Percentiles rank a stretch among this genome's conserved stretches.
These are phyloP conservation scores for Mycena filopes DNA, from an alignment of 768 basidiomycete species.

Conservation along the genomic window DNA sequence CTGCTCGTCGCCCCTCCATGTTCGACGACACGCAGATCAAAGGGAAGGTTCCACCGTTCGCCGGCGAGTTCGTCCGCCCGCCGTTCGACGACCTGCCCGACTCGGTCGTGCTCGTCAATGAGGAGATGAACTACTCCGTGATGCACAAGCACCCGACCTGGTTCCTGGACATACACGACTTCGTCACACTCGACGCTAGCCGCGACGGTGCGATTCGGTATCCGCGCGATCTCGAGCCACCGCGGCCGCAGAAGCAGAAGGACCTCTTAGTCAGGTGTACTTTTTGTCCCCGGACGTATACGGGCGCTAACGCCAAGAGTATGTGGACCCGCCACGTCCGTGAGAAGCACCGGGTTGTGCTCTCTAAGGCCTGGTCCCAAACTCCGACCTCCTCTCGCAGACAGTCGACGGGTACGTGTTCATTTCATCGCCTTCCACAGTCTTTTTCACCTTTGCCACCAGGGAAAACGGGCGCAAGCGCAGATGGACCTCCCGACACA, in stretches of 20 bases:
- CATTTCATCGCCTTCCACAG: neutral
- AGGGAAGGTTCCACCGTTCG: slow-evolving; percentile 29
- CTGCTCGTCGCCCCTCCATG: slow-evolving; percentile 1
- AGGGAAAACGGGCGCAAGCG: slow-evolving; percentile 7
- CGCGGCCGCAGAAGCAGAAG: slow-evolving; percentile 52
- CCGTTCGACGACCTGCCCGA: slow-evolving; percentile 30
- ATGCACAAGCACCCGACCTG: slow-evolving; percentile 63
- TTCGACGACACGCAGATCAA: slow-evolving; percentile 26
- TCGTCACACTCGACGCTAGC: slow-evolving; percentile 44
- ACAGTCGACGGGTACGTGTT: slow-evolving; percentile 11
- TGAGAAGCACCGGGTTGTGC: slow-evolving; percentile 70
- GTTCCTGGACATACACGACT: slow-evolving; percentile 64
- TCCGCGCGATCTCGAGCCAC: slow-evolving; percentile 65
- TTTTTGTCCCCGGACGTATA: slow-evolving; percentile 65
- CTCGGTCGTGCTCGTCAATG: slow-evolving; percentile 41
- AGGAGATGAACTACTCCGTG: slow-evolving; percentile 60
- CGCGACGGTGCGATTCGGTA: slow-evolving; percentile 55
- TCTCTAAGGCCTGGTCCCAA: slow-evolving; percentile 54
- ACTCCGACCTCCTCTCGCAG: slow-evolving; percentile 26
- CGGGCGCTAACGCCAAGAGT: slow-evolving; percentile 69
- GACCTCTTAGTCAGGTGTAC: slow-evolving; percentile 57
- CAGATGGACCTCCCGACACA: neutral
- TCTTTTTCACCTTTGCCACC: neutral
- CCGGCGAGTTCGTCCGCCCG: slow-evolving; percentile 30
- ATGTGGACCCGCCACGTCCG: slow-evolving; percentile 72